A percentile compares a stretch with the other conserved stretches of the same genome.
Conservation (phyloP, 768 basidiomycete genomes). For the Naganishia randhawae region DNA sequence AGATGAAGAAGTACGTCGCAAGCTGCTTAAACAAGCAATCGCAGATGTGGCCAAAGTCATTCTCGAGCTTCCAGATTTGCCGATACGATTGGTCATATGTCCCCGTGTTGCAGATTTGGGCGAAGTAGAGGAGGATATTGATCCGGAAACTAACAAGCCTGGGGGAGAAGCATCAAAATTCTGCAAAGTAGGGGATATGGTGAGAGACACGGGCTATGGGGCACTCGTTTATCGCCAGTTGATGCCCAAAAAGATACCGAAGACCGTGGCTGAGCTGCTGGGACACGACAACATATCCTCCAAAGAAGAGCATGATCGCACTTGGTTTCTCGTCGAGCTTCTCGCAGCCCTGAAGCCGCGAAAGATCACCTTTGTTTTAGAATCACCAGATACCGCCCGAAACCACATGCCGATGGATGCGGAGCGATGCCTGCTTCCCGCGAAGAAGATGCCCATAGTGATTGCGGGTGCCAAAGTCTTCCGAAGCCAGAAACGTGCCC, state of each 20-base stretch:
- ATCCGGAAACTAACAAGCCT: background rate
- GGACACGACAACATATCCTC: background rate
- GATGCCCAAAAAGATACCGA: conserved; percentile 6
- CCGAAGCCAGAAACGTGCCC: background rate
- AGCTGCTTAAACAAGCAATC: background rate
- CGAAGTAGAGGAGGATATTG: background rate
- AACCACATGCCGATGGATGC: background rate
- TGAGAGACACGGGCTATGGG: background rate
- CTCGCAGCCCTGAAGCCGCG: conserved; percentile 4
- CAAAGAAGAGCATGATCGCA: conserved; percentile 1
- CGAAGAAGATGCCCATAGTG: conserved; percentile 9
- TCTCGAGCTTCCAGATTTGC: background rate
- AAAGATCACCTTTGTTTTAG: background rate
- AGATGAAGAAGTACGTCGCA: background rate
- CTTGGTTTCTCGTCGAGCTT: background rate
- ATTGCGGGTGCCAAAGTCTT: conserved; percentile 5
- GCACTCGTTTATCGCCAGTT: background rate
- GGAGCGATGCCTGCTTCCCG: conserved; percentile 5
- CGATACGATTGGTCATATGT: background rate
- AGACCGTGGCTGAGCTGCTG: background rate
- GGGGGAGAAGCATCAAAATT: background rate
- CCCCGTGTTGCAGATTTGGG: background rate
- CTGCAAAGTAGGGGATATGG: background rate
- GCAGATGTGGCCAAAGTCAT: background rate
- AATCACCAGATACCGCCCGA: background rate